Evolutionary conservation across 257 asterid genomes (phyloP), one percentile per base, ranked within the genome.

Genomic region (Fraxinus quadrangulata): DNA sequence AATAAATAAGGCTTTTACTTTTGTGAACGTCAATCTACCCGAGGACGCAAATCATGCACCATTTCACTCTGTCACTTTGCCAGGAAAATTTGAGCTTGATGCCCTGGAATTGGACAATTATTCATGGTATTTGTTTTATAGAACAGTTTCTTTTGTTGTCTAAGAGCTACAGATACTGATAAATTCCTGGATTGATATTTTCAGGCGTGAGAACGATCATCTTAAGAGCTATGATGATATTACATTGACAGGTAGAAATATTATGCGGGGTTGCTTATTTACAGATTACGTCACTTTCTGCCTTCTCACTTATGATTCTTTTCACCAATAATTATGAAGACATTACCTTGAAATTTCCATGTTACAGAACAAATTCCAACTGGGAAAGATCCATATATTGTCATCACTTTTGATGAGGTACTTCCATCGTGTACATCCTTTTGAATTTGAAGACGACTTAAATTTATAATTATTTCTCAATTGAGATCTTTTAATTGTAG

Each of bases 311-410:
- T 71, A 8, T 73, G 28, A n/a, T 47, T 40, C 34, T 24, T 11
- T 37, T 14, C 24, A 67, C 56, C 16, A 7, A 36, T 45, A 76
- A 17, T 45, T 42, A 37, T 68, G 76, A 45, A 78, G 5, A 9
- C 72, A 21, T 11, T 36, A 28, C 51, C 37, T 74, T 59, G 39
- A 61, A 31, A 82, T 75, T 77, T 78, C 61, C 81, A 40, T 79
- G 49, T 67, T 76, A 76, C 91, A 96, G 99, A 96, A 70, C 97
- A 91, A 89, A 75, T 86, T 83, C 92, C 94, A 1, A 84, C 87
- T n/a, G 97, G 86, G 21, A 80, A 73, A 47, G 94, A 94, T 86
- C 94, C 89, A 31, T 89, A 87, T 70, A 83, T 88, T 37, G 77
- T 83, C 39, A 85, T 90, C 82, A 59, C 68, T 31, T 47, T 86